A percentile compares a stretch with the other conserved stretches of the same genome.
These are phyloP conservation scores for Wickerhamiella cacticola DNA, from an alignment of 805 yeast genomes.

Conservation along the genomic window DNA sequence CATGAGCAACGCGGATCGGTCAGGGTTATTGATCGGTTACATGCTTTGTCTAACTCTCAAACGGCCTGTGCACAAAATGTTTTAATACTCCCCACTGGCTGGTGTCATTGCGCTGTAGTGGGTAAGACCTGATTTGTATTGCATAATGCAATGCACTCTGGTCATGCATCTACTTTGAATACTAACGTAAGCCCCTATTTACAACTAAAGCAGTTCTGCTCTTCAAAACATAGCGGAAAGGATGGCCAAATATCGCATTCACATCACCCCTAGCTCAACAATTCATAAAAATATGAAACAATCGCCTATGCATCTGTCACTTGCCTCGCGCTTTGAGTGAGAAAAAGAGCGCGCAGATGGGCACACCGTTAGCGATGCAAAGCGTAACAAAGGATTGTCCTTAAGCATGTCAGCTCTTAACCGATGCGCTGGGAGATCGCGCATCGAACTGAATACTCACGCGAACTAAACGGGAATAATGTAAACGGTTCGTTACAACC, in stretches of 20 bases:
- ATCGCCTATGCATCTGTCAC: background rate
- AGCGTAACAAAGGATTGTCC: conserved; percentile 2
- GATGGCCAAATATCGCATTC: no score
- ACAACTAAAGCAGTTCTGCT: no score
- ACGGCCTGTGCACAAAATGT: background rate
- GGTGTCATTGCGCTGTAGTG: background rate
- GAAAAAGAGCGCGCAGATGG: no score
- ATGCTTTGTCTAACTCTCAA: background rate
- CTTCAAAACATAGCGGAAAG: no score
- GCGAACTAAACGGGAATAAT: no score
- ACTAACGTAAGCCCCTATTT: conserved; percentile 1
- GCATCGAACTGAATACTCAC: no score
- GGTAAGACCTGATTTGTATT: background rate
- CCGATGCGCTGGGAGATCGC: no score
- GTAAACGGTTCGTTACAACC: no score
- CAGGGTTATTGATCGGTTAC: no score
- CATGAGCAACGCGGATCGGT: no score
- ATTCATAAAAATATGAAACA: background rate
- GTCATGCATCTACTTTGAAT: background rate
- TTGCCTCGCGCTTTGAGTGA: no score
- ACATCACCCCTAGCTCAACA: background rate
- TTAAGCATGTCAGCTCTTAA: no score
- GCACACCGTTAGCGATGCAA: conserved; percentile 1
- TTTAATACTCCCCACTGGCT: background rate
- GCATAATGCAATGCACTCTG: background rate